These are phyloP conservation scores for Cicer pinnatifidum DNA, from an alignment of 306 rosid species.

Conservation along the genomic window DNA sequence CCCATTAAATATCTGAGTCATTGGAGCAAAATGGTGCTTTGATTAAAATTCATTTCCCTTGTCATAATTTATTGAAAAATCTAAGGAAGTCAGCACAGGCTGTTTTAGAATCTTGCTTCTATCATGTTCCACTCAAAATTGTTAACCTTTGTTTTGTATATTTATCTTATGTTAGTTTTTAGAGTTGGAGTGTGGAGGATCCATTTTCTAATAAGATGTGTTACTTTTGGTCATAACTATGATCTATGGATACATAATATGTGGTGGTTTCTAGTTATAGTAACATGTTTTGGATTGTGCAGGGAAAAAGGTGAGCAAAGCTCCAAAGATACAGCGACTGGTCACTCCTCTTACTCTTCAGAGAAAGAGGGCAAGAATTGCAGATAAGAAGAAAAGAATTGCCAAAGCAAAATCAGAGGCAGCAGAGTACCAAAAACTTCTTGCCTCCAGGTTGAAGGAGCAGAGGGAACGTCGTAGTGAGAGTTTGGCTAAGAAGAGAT, in stretches of 20 bases:
- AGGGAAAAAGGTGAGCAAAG: constrained; percentile 54
- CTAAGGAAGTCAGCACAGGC: background rate
- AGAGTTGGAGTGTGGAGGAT: background rate
- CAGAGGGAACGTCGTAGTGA: constrained; percentile 51
- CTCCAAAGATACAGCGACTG: constrained; percentile 51
- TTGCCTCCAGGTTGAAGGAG: constrained; percentile 53
- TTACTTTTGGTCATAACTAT: background rate
- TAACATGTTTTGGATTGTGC: background rate
- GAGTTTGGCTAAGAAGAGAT: constrained; percentile 52
- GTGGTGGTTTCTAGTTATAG: background rate
- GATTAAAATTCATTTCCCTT: background rate
- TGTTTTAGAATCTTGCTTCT: background rate
- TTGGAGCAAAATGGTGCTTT: background rate
- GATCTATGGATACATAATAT: background rate
- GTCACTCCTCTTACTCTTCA: constrained; percentile 52
- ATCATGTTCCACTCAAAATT: background rate
- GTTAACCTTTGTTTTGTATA: background rate
- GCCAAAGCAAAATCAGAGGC: constrained; percentile 53
- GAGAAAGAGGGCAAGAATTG: constrained; percentile 52
- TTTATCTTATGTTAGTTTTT: background rate
- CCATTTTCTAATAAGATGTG: background rate
- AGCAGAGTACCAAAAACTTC: constrained; percentile 53
- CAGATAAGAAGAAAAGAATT: constrained; percentile 52
- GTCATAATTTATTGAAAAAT: background rate
- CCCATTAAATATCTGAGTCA: background rate